Base-by-base conservation (phyloP, 2,329 filamentous ascomycete species). In the Alternaria ethzedia region DNA sequence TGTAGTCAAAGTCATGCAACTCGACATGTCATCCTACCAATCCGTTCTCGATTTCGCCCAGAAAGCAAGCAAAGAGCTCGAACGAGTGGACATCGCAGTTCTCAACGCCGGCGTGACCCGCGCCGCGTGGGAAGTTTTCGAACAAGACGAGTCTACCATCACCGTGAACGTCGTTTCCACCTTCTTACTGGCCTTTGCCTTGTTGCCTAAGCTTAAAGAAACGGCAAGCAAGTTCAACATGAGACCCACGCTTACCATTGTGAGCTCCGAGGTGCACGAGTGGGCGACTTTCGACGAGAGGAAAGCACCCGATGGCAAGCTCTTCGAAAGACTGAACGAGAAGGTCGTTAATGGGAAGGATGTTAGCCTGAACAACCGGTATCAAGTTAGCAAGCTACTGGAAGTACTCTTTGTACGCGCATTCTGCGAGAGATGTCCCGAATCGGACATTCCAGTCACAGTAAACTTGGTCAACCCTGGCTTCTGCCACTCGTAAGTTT, bases 1-100 rank as follows among this genome's bases (percentile, higher is more conserved):
- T 23, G 75, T 80, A 4, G 69, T 84, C 43, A 78, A 83, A 64
- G 83, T 84, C 13, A 85, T 83, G 83, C 71, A 74, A 4, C 72
- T 86, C 3, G 83, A 85, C 67, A 76, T 85, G 30, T 58, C 67
- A 6, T 78, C 70, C 17, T 83, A 81, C 57, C 70, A 74, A 3
- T 81, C 74, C 23, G 79, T 84, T 3, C 66, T 70, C 6, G 60
- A 69, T 12, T 82, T 83, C 50, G 76, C 74, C 2, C 59, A 67
- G 10, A 64, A 72, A 21, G 71, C 67, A 3, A 56, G 65, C 3
- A 63, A 59, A 28, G 62, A 69, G 26, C 62, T 81, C 5, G 43
- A 70, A 10, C 59, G 75, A 13, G 45, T 83, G 3, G 82, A 83
- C 64, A 73, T 77, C 10, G 75, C 76, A 0, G 43, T 83, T 0